phyloP scores from a whole-genome alignment of 2,329 filamentous ascomycete species.

The Trichoderma koningiopsis region DNA sequence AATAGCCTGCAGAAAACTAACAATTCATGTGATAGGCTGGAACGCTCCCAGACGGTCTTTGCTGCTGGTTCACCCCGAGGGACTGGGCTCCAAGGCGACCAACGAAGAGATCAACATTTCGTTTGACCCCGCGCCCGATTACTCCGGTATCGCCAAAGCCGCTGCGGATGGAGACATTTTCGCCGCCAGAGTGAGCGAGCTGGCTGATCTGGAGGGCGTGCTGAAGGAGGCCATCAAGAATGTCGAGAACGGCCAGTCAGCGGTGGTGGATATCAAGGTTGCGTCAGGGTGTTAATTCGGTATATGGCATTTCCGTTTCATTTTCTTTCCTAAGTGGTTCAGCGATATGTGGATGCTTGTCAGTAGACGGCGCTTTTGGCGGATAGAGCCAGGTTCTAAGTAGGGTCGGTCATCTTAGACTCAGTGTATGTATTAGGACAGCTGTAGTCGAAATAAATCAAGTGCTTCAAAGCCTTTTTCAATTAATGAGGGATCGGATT shows the following conservation, averaged over 20 bases:
- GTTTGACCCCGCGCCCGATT: conserved; percentile 60
- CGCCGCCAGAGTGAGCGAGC: conserved; percentile 51
- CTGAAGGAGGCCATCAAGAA: conserved; percentile 53
- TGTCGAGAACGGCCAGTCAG: conserved; percentile 53
- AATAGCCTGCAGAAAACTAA: not conserved
- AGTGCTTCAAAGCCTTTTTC: not conserved
- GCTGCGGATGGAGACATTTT: conserved; percentile 58
- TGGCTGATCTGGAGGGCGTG: conserved; percentile 49
- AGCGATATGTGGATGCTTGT: not conserved
- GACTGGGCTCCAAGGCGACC: conserved; percentile 54
- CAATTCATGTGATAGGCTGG: conserved; percentile 47
- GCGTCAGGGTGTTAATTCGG: conserved; percentile 45
- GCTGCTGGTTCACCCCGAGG: conserved; percentile 60
- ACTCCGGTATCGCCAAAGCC: conserved; percentile 62
- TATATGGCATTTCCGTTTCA: not conserved
- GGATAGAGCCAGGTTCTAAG: not conserved
- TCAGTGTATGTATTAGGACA: not conserved
- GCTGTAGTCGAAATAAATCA: not conserved
- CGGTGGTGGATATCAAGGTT: conserved; percentile 59
- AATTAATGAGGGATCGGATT: not conserved
- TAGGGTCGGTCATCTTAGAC: not conserved
- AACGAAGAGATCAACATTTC: conserved; percentile 66
- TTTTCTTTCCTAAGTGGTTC: not conserved
- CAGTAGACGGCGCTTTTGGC: not conserved
- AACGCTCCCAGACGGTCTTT: conserved; percentile 61